These are phyloP conservation scores for Podospora fimiseda DNA, from an alignment of 495 filamentous ascomycete species.

Conservation along the genomic window DNA sequence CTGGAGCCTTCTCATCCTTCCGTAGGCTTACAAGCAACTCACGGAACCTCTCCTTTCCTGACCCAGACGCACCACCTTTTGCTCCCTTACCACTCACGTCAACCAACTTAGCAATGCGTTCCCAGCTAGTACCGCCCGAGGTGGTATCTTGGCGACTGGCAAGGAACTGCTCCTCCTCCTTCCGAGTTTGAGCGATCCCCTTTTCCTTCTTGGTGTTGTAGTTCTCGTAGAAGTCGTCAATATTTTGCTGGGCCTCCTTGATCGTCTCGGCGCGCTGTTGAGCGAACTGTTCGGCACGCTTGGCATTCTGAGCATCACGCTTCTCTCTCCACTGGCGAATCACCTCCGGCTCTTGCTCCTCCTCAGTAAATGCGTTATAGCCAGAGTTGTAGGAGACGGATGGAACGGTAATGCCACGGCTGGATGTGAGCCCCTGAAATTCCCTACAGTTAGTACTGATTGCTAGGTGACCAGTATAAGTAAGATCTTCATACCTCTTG, in stretches of 20 bases:
- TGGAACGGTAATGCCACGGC: constrained; percentile 78
- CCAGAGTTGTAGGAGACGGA: constrained; percentile 64
- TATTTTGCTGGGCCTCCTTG: constrained; percentile 76
- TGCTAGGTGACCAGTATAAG: background rate
- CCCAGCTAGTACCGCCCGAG: constrained; percentile 94
- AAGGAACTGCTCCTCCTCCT: constrained; percentile 93
- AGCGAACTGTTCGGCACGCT: constrained; percentile 69
- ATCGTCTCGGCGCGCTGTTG: constrained; percentile 74
- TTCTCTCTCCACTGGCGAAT: constrained; percentile 90
- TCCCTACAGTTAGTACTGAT: constrained; percentile 18
- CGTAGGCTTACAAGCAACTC: constrained; percentile 80
- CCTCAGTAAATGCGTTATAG: constrained; percentile 45
- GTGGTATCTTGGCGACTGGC: constrained; percentile 83
- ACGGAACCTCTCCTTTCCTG: constrained; percentile 90
- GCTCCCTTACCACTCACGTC: constrained; percentile 92
- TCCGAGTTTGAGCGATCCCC: constrained; percentile 69
- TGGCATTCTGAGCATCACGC: constrained; percentile 67
- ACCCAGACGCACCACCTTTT: constrained; percentile 75
- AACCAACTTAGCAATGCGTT: constrained; percentile 92
- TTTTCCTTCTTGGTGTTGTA: constrained; percentile 98
- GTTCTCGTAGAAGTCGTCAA: constrained; percentile 99
- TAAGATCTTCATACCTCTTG: constrained; percentile 60
- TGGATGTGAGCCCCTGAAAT: constrained; percentile 70
- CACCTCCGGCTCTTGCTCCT: constrained; percentile 81
- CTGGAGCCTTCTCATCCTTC: constrained; percentile 93